phyloP scores from a whole-genome alignment of 768 basidiomycete species.

The Termitomyces sp. region DNA sequence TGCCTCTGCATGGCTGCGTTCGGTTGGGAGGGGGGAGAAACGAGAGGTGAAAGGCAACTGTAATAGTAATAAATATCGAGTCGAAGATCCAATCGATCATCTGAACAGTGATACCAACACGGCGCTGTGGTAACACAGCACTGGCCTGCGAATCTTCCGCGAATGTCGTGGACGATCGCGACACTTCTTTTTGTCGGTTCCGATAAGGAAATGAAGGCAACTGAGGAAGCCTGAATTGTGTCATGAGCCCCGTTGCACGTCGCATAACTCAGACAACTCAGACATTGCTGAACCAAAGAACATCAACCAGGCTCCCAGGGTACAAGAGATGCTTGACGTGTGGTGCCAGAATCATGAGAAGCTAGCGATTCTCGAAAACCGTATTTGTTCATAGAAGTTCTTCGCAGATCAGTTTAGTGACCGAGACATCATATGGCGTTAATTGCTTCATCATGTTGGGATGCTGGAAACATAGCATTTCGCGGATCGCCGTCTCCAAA shows the following conservation, averaged over 20 bases:
- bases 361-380: not conserved
- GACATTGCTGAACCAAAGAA: not conserved
- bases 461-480: not conserved
- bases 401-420: not conserved
- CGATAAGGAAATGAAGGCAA: not conserved
- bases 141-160: slow-evolving; percentile 2
- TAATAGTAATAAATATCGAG: not conserved
- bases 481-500: not conserved
- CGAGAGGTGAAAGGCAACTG: not conserved
- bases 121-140: not conserved
- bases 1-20: slow-evolving; percentile 59
- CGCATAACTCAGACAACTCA: not conserved
- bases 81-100: slow-evolving; percentile 5
- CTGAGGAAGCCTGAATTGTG: not conserved
- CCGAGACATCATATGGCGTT: not conserved
- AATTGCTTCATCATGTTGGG: not conserved
- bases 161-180: slow-evolving; percentile 2
- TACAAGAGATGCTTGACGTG: not conserved
- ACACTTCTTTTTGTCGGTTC: not conserved
- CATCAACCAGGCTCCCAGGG: not conserved
- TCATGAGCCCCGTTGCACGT: not conserved
- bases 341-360: not conserved
- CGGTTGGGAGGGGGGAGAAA: not conserved
- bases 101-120: slow-evolving; percentile 5
- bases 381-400: not conserved